Evolutionary conservation across 305 asterid genomes (phyloP).

Genomic region (Fraxinus platypoda): DNA sequence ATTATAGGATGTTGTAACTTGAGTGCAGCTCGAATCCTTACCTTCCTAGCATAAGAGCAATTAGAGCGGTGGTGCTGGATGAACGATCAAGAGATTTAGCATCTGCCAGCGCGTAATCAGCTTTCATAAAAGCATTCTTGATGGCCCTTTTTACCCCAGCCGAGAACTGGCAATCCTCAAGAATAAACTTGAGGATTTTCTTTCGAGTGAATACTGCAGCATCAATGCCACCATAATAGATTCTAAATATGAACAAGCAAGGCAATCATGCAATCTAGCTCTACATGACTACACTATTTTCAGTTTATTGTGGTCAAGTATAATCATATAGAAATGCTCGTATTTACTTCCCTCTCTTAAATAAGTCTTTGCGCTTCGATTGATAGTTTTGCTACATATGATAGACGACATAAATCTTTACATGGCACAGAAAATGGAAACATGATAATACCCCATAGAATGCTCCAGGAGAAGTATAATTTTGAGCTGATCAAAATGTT

Average conservation of each 20-base stretch:
- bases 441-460: slow-evolving; percentile 74
- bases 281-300: background rate
- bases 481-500: slow-evolving; percentile 47
- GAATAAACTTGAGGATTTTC: slow-evolving; percentile 61
- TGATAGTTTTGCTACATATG: background rate
- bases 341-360: background rate
- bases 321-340: background rate
- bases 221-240: slow-evolving; percentile 65
- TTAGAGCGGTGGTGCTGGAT: slow-evolving; percentile 80
- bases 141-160: slow-evolving; percentile 56
- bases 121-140: slow-evolving; percentile 75
- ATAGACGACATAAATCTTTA: background rate
- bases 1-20: background rate
- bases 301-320: background rate
- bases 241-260: background rate
- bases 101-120: slow-evolving; percentile 80
- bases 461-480: slow-evolving; percentile 63
- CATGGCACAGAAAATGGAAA: slow-evolving; percentile 1
- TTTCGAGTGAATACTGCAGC: slow-evolving; percentile 76
- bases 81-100: slow-evolving; percentile 59
- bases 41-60: slow-evolving; percentile 78
- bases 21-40: slow-evolving; percentile 28
- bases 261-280: background rate
- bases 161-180: slow-evolving; percentile 77
- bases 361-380: background rate